Conservation (phyloP, 2,329 filamentous ascomycete genomes). For the Sclerotinia subarctica region DNA sequence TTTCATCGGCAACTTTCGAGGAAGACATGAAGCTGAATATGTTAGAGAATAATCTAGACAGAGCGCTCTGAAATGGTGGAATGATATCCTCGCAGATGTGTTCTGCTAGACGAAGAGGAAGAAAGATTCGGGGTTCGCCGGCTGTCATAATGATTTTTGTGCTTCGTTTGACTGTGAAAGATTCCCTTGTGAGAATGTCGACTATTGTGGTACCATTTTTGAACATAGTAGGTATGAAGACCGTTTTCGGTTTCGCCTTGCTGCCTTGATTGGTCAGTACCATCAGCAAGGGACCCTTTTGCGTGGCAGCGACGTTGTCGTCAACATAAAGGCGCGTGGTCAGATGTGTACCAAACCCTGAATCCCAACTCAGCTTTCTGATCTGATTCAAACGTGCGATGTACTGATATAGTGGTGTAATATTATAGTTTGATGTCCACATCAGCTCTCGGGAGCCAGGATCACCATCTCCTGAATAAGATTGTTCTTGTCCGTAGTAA, state of each 20-base stretch:
- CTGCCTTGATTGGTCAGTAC: constrained; percentile 25
- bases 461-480: constrained; percentile 42
- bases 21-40: background rate
- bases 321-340: constrained; percentile 19
- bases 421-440: constrained; percentile 44
- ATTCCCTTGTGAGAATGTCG: constrained; percentile 23
- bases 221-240: constrained; percentile 21
- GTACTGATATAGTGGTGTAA: constrained; percentile 26
- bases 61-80: constrained; percentile 2
- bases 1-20: background rate
- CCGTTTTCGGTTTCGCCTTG: constrained; percentile 8
- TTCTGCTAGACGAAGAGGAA: constrained; percentile 19
- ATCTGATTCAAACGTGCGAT: constrained; percentile 23
- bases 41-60: constrained; percentile 2
- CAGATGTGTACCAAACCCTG: constrained; percentile 25
- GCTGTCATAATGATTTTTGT: constrained; percentile 18
- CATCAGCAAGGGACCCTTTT: constrained; percentile 26
- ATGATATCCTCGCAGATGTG: constrained; percentile 20
- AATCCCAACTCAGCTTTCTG: constrained; percentile 24
- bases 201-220: constrained; percentile 23
- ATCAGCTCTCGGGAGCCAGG: constrained; percentile 45
- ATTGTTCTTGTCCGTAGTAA: constrained; percentile 52
- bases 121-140: constrained; percentile 23
- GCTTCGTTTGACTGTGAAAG: constrained; percentile 21
- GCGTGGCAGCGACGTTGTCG: constrained; percentile 13